Evolutionary conservation across 2,329 filamentous ascomycete genomes (phyloP), one percentile per base, ranked within the genome.

Genomic region (Curvularia hawaiiensis): DNA sequence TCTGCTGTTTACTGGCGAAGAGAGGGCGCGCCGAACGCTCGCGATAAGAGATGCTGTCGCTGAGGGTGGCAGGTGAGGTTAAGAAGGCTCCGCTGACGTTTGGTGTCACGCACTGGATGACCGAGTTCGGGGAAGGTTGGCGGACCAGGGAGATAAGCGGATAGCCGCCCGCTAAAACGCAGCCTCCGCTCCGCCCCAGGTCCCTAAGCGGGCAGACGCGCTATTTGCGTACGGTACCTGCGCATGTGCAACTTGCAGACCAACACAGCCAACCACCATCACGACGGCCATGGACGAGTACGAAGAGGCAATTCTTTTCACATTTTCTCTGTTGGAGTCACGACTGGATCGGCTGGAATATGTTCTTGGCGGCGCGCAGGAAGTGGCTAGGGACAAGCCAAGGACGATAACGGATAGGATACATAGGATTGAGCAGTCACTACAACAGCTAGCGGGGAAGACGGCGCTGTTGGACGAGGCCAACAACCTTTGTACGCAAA

Each of bases 311-410:
- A 63, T 77, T 26, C 64, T 78, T 16, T 72, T 78, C 61, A 82
- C 80, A 2, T 74, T 79, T 50, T 66, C 73, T 5, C 66, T 79
- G 53, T 74, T 83, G 12, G 79, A 82, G 61, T 77, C 77, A 51
- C 75, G 80, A 11, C 66, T 83, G 45, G 72, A 75, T 35, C 74
- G 79, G 4, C 58, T 83, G 30, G 76, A 79, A 49, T 81, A 79
- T 59, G 57, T 78, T 9, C 67, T 82, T 26, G 68, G 77, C 52
- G 80, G 71, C 64, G 64, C 70, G 11, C 62, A 61, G 45, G 54
- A 59, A 39, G 52, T 51, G 24, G 31, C 47, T 59, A 64, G 64
- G 46, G 64, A 65, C 56, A 73, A 65, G 58, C 61, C 66, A 3
- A 66, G 54, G 62, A 69, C 68, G 9, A 66, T 78, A 26, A 44